These are phyloP conservation scores for Lichenothelia convexa DNA, from an alignment of 495 filamentous ascomycete genomes.

Conservation along the genomic window DNA sequence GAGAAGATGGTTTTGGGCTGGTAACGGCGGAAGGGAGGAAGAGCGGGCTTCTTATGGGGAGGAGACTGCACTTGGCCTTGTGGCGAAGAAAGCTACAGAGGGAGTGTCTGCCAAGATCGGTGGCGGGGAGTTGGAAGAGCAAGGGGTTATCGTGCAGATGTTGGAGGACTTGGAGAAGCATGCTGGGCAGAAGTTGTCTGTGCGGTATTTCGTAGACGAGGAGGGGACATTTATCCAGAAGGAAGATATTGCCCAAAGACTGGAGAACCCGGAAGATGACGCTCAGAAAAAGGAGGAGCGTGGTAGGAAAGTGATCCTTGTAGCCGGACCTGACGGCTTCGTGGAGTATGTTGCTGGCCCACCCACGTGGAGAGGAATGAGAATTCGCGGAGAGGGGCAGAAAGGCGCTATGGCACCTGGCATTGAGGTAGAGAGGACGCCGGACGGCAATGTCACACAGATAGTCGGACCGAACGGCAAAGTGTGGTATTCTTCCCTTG, in stretches of 20 bases:
- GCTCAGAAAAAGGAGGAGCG: too few relatives aligned
- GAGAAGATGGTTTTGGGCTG: too few relatives aligned
- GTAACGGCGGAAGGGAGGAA: constrained; percentile 4
- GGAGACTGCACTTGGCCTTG: constrained; percentile 13
- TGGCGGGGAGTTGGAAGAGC: constrained; percentile 1
- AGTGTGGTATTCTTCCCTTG: too few relatives aligned
- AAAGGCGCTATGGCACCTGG: too few relatives aligned
- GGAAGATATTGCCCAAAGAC: constrained; percentile 22
- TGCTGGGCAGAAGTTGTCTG: constrained; percentile 25
- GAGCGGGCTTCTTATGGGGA: constrained; percentile 7
- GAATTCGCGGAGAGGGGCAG: constrained; percentile 43
- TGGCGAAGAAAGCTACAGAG: background rate
- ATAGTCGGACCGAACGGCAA: too few relatives aligned
- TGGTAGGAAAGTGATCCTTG: constrained; percentile 45
- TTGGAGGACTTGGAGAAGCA: constrained; percentile 32
- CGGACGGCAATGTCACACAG: too few relatives aligned
- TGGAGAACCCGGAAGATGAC: constrained; percentile 1
- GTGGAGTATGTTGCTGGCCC: constrained; percentile 58
- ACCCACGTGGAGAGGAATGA: constrained; percentile 62
- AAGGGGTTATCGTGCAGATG: constrained; percentile 35
- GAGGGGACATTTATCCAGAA: constrained; percentile 45
- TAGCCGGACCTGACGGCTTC: constrained; percentile 86
- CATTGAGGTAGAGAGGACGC: too few relatives aligned
- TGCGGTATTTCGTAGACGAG: constrained; percentile 66
- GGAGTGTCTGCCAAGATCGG: background rate